Evolutionary conservation across 805 yeast genomes (phyloP).

Genomic region (Monosporozyma aquatica): DNA sequence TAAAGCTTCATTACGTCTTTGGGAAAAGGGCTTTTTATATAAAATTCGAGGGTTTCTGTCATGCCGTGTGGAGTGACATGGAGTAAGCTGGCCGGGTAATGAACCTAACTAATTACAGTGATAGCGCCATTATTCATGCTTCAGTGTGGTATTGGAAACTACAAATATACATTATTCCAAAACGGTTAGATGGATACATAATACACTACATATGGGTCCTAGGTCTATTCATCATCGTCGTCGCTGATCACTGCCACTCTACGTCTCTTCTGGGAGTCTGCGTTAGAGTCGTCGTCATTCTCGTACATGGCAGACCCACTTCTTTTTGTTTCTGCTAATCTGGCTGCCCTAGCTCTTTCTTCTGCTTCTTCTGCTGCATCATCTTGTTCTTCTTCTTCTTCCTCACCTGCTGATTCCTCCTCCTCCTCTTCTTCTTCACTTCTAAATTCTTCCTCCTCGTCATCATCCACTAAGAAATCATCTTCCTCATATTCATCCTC

Average conservation of each 20-base stretch:
- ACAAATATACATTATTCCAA: too few species aligned
- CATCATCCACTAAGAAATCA: slow-evolving; percentile 30
- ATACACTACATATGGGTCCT: too few species aligned
- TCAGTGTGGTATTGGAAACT: too few species aligned
- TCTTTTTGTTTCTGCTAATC: slow-evolving; percentile 45
- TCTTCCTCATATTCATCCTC: slow-evolving; percentile 30
- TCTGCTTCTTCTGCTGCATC: slow-evolving; percentile 41
- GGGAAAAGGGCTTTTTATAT: background rate
- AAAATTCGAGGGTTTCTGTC: background rate
- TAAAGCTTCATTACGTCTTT: too few species aligned
- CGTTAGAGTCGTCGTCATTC: slow-evolving; percentile 22
- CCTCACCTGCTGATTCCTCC: slow-evolving; percentile 34
- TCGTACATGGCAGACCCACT: slow-evolving; percentile 47
- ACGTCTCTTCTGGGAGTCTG: slow-evolving; percentile 28
- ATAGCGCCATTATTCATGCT: too few species aligned
- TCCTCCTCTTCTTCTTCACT: slow-evolving; percentile 24
- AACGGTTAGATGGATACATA: too few species aligned
- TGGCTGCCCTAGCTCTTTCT: slow-evolving; percentile 49
- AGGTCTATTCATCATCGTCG: slow-evolving; percentile 34
- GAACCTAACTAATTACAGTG: too few species aligned
- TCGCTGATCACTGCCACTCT: slow-evolving; percentile 26
- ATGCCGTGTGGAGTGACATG: background rate
- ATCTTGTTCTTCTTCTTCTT: slow-evolving; percentile 39
- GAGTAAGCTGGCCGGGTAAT: background rate
- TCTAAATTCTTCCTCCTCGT: slow-evolving; percentile 25